These are phyloP conservation scores for Bryoerythrophyllum caledonicum DNA, from an alignment of 225 moss, liverwort and hornwort species.

Conservation along the genomic window DNA sequence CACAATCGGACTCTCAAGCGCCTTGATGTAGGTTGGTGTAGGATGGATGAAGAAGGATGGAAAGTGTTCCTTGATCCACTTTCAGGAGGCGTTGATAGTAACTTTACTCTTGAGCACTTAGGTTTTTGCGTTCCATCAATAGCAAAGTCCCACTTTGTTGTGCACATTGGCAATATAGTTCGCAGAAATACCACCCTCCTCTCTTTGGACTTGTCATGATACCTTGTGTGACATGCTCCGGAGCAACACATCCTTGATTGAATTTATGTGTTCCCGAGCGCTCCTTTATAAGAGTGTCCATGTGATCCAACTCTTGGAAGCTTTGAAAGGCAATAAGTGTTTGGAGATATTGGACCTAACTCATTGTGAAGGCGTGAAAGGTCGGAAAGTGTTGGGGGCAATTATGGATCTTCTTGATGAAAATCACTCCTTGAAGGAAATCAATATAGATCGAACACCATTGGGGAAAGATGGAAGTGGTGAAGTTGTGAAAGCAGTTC, in stretches of 20 bases:
- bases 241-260: not conserved
- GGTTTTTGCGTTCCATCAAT: rapidly evolving
- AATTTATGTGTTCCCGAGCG: rapidly evolving
- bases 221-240: not conserved
- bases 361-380: rapidly evolving
- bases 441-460: not conserved
- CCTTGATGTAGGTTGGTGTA: too few relatives aligned
- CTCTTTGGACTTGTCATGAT: not conserved
- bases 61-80: too few relatives aligned
- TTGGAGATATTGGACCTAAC: not conserved
- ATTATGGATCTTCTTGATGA: not conserved
- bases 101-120: too few relatives aligned
- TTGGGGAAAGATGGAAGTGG: not conserved
- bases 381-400: not conserved
- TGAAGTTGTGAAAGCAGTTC: not conserved
- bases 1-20: too few relatives aligned
- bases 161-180: too few relatives aligned
- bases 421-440: not conserved
- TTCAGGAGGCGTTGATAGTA: too few relatives aligned
- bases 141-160: too few relatives aligned
- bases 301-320: not conserved
- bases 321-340: not conserved
- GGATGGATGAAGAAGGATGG: too few relatives aligned
- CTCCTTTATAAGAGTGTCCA: not conserved
- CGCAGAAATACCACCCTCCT: not conserved